A percentile compares a stretch with the other conserved stretches of the same genome.
Conservation (phyloP, 805 yeast species). For the Pichia phayaonensis region DNA sequence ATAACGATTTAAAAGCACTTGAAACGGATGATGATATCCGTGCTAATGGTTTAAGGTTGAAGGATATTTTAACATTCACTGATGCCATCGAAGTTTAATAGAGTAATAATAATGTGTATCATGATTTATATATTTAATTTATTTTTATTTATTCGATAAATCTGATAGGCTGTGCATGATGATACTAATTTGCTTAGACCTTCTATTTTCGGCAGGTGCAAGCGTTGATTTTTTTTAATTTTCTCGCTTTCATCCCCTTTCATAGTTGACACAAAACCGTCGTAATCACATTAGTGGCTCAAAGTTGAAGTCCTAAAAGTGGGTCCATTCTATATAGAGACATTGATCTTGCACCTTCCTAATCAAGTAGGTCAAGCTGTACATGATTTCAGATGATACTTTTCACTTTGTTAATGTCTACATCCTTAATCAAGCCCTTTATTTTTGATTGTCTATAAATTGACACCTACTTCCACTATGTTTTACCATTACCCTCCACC, state of each 20-base stretch:
- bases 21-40: slow-evolving; percentile 31
- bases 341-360: background rate
- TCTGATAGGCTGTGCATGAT: too few species aligned
- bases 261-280: background rate
- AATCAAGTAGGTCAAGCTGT: background rate
- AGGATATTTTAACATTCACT: slow-evolving; percentile 58
- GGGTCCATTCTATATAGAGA: background rate
- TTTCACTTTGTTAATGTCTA: background rate
- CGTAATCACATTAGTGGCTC: background rate
- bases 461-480: background rate
- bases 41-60: slow-evolving; percentile 58
- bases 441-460: background rate
- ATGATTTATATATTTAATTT: background rate
- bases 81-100: slow-evolving; percentile 39
- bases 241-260: background rate
- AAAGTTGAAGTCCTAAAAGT: background rate
- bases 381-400: background rate
- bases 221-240: background rate
- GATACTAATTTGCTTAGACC: background rate
- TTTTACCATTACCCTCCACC: too few species aligned
- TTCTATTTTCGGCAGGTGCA: slow-evolving; percentile 8
- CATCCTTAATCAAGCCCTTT: too few species aligned
- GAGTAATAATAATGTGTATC: background rate
- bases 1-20: slow-evolving; percentile 7
- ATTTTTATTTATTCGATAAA: background rate